Base-by-base conservation (phyloP, 2,329 filamentous ascomycete species). In the Lasiodiplodia gonubiensis region DNA sequence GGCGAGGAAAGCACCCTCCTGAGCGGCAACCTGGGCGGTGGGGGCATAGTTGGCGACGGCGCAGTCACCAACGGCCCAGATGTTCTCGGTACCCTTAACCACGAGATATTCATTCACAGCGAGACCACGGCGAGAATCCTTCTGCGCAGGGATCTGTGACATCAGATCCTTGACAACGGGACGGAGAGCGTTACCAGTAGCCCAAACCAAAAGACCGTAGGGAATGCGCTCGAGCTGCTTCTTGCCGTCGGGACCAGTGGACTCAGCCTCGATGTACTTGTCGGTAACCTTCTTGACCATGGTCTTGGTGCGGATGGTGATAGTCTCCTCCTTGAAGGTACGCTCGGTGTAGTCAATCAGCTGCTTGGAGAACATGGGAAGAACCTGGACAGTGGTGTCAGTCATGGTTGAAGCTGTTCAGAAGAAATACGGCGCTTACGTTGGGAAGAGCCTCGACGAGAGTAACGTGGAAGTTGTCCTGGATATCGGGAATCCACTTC, bases 301-400 rank as follows among this genome's bases (percentile, higher is more conserved):
- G 72, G 95, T 98, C 88, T 98, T 98, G 74, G 95, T 97, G 81
- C 92, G 91, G 83, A 99, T 97, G 74, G 92, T 90, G 78, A 99
- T 99, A 78, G 93, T 94, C 83, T 99, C 95, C 85, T 99, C 95
- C 83, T 97, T 95, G 85, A 99, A 96, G 55, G 94, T 97, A 82
- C 94, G 94, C 84, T 99, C 95, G 74, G 95, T 99, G 86, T 99
- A 99, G 77, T 99, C 95, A 77, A 99, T 98, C 76, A 99, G 86
- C 82, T 97, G 93, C 88, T 98, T 98, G 80, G 93, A 97, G 87
- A 99, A 99, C 86, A 94, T 97, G 75, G 95, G 95, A 71, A 99
- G 88, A 64, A 97, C 83, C 80, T 67, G 14, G 67, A n/a, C 35
- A 64, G 16, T 23, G 25, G 53, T 16, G 61, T 59, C 27, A 60